Evolutionary conservation across 1,284 basidiomycete species (phyloP), one percentile per base, ranked within the genome.

Genomic region (Ganoderma lingzhi): DNA sequence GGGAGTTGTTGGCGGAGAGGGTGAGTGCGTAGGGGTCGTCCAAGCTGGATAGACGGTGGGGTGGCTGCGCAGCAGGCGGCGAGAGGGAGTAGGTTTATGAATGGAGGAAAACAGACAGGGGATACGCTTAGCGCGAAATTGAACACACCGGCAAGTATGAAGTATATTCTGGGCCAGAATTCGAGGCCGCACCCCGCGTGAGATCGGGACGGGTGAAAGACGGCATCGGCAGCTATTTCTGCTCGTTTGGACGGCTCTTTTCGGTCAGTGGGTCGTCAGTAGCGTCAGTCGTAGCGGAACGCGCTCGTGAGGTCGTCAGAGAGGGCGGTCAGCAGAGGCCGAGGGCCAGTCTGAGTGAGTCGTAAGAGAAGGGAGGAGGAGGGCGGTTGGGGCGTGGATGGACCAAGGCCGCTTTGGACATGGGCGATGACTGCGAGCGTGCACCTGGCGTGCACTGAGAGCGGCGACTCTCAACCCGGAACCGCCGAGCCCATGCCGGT

Each of bases 61-160:
- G 80, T 8, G 80, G 78, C 82, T 83, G 78, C 76, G 72, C 76
- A 77, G 75, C 76, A 79, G 72, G 42, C n/a, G 56, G 61, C 19
- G 30, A 41, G 62, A 35, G 67, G 69, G 58, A 15, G 51, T 15
- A 55, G 12, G n/a, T 56, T 30, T 64, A 64, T 28, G 63, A 51
- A 64, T 45, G 45, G 62, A 63, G 28, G 61, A 19, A 9, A 44
- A 42, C 39, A 42, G 59, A 42, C 39, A 42, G 59, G 59, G 59
- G 41, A 23, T 10, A 28, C 23, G n/a, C 19, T 55, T 59, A 59
- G 53, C 53, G 17, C 45, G 59, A 60, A 48, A 35, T 44, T 41
- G 64, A 39, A 68, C 70, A 51, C 41, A 70, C 66, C 14, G 70
- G 68, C 51, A 72, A 58, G 59, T 66, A 70, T 30, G 60, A 32